These are phyloP conservation scores for Linum tenue DNA, from an alignment of 345 rosid species.

Conservation along the genomic window DNA sequence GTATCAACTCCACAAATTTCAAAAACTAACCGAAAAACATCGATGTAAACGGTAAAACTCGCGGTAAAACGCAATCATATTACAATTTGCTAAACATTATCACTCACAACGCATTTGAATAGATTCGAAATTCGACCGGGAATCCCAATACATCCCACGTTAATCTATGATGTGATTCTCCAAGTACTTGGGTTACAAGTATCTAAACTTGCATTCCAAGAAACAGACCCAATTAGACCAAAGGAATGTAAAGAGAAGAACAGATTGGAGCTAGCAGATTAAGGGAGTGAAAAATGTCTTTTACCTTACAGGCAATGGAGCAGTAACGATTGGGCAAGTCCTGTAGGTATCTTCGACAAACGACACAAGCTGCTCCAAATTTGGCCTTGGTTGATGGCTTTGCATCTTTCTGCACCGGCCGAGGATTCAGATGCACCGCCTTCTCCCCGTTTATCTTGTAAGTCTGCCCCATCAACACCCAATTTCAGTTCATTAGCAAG, in stretches of 20 bases:
- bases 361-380: conserved; percentile 48
- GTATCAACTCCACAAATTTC: too few relatives aligned
- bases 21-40: too few relatives aligned
- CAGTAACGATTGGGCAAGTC: conserved; percentile 71
- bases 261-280: background rate
- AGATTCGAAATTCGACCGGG: conserved; percentile 17
- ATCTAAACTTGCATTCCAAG: too few relatives aligned
- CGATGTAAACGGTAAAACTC: too few relatives aligned
- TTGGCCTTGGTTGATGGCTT: conserved; percentile 75
- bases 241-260: too few relatives aligned
- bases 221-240: too few relatives aligned
- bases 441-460: conserved; percentile 86
- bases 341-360: conserved; percentile 74
- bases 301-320: conserved; percentile 85
- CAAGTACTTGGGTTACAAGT: too few relatives aligned
- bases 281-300: background rate
- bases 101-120: conserved; percentile 13
- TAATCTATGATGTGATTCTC: too few relatives aligned
- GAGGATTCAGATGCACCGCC: conserved; percentile 71
- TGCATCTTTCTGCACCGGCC: conserved; percentile 70
- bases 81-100: too few relatives aligned
- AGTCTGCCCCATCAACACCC: conserved; percentile 33
- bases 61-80: too few relatives aligned
- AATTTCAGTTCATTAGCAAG: background rate
- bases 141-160: background rate